Conservation (phyloP, 1,284 basidiomycete genomes). For the Pyrrhoderma lamaoense region DNA sequence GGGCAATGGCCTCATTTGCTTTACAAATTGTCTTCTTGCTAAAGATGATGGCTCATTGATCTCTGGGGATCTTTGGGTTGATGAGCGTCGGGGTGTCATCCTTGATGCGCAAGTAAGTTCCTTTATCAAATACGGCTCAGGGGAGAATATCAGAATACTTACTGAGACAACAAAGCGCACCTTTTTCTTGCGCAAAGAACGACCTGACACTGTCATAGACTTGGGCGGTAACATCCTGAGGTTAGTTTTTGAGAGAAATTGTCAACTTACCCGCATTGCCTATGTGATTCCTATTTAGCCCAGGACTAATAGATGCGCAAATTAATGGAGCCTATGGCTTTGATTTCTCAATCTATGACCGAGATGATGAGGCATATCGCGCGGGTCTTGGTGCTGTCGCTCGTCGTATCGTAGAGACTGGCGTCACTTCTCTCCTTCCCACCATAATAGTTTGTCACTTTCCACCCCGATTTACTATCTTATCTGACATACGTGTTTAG, state of each 20-base stretch:
- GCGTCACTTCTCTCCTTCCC: constrained; percentile 76
- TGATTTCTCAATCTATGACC: constrained; percentile 79
- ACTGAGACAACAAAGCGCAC: constrained; percentile 30
- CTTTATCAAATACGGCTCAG: too few relatives aligned
- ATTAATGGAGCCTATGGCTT: constrained; percentile 87
- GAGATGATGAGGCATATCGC: constrained; percentile 59
- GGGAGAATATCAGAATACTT: too few relatives aligned
- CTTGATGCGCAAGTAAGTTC: constrained; percentile 62
- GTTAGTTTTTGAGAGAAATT: constrained; percentile 27
- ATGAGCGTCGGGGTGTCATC: constrained; percentile 59
- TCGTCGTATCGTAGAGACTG: constrained; percentile 75
- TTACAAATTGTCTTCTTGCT: constrained; percentile 76
- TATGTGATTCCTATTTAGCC: constrained; percentile 35
- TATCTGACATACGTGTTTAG: constrained; percentile 30
- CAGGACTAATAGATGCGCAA: constrained; percentile 74
- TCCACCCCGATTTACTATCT: constrained; percentile 5
- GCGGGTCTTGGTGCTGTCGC: constrained; percentile 67
- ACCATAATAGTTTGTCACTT: constrained; percentile 62
- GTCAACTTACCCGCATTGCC: constrained; percentile 9
- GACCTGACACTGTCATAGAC: constrained; percentile 58
- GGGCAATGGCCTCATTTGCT: constrained; percentile 64
- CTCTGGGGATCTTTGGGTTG: constrained; percentile 70
- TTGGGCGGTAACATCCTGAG: constrained; percentile 68
- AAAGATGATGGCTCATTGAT: constrained; percentile 68
- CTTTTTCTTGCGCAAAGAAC: constrained; percentile 54